phyloP scores from a whole-genome alignment of 495 filamentous ascomycete species.

The Neurospora sp. region DNA sequence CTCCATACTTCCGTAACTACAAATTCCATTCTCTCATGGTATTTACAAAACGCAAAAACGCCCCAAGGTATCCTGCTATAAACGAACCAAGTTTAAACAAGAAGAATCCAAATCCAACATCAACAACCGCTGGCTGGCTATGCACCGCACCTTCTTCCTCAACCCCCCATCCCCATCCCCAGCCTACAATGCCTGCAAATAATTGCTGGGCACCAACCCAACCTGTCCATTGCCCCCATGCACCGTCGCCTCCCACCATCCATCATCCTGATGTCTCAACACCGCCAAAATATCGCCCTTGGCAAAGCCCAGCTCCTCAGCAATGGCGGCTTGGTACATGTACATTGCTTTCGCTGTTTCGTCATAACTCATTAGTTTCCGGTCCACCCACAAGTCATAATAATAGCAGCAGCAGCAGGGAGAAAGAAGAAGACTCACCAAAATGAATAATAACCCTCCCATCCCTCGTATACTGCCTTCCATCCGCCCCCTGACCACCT shows the following conservation, averaged over 20 bases:
- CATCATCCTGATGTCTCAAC: conserved; percentile 89
- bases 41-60: conserved; percentile 1
- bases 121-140: background rate
- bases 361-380: conserved; percentile 7
- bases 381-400: no score
- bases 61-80: conserved; percentile 1
- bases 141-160: background rate
- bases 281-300: conserved; percentile 91
- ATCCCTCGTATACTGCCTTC: conserved; percentile 69
- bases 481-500: background rate
- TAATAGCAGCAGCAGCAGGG: background rate
- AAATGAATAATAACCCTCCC: conserved; percentile 85
- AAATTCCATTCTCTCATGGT: conserved; percentile 2
- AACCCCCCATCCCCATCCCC: background rate
- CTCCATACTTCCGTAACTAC: background rate
- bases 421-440: conserved; percentile 49
- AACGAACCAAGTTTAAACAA: background rate
- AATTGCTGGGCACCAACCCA: conserved; percentile 95
- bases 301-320: conserved; percentile 84
- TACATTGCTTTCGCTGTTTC: conserved; percentile 79
- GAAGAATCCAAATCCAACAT: background rate
- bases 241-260: conserved; percentile 98
- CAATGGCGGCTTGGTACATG: conserved; percentile 86
- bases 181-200: conserved; percentile 63
- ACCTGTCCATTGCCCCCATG: conserved; percentile 60